Base-by-base conservation (phyloP, 2,329 filamentous ascomycete species). In the Epichloe coenophiala region DNA sequence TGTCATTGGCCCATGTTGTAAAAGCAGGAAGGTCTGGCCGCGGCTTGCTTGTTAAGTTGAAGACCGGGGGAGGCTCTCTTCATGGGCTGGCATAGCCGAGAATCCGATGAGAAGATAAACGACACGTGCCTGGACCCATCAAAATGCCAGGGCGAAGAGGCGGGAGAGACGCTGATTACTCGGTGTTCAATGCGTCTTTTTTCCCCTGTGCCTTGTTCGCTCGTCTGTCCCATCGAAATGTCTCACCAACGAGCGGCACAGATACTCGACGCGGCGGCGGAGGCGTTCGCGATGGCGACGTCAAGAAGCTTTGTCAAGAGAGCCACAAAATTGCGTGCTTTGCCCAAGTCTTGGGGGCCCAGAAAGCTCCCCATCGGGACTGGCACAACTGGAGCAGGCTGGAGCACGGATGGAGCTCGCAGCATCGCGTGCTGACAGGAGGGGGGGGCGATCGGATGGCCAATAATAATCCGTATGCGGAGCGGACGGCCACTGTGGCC, bases 271-370 rank as follows among this genome's bases (percentile, higher is more conserved):
- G 36, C 11, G 36, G 36, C 15, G 36, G 36, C 11, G 15, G 45
- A 40, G 38, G 39, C 39, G 31, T 33, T 12, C 40, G 21, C 49
- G 38, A 50, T 40, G 21, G 40, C 46, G 27, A 31, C 27, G 27
- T 31, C 27, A 31, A 31, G 27, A 31, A 31, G 23, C 27, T 53
- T 56, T 52, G 57, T 56, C 56, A 52, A 59, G 54, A 56, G 54
- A 57, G 56, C 57, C 58, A 58, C 57, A 12, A 49, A 52, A 60
- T 60, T 56, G 58, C 59, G 59, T 60, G 59, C 59, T 60, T 49
- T 71, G 73, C 53, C 62, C 78, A 53, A 53, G 50, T 37, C 45
- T 45, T 47, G 43, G 39, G 44, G 38, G 15, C 9, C 38, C 44
- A 23, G 38, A 17, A 44, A 44, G 33, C 23, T 17, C 45, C 35